Percentiles rank a stretch among this genome's conserved stretches.
These are phyloP conservation scores for Sugiyamaella japonica DNA, from an alignment of 1,139 yeast genomes.

Conservation along the genomic window DNA sequence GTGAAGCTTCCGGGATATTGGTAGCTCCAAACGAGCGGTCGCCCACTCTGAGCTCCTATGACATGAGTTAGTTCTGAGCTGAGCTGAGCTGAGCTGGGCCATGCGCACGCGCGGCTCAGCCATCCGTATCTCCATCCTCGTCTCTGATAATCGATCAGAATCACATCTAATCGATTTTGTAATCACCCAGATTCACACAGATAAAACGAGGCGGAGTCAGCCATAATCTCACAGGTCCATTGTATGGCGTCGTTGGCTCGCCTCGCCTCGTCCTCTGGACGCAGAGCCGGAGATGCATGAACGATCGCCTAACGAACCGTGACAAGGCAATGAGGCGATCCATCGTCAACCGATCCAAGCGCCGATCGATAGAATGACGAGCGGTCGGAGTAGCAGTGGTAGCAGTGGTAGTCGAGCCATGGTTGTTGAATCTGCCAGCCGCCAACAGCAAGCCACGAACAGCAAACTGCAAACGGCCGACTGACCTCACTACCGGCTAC, in stretches of 20 bases:
- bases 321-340: too few species aligned
- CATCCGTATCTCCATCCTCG: background rate
- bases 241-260: too few species aligned
- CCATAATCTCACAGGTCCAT: too few species aligned
- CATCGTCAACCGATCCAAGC: background rate
- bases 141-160: too few species aligned
- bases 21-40: constrained; percentile 22
- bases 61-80: background rate
- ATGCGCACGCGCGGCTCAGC: background rate
- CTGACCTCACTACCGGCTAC: background rate
- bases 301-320: background rate
- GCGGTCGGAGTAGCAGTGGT: background rate
- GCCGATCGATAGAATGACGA: background rate
- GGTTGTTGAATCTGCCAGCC: too few species aligned
- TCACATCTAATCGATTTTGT: too few species aligned
- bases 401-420: too few species aligned
- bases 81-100: constrained; percentile 7
- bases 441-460: too few species aligned
- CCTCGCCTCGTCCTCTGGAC: too few species aligned
- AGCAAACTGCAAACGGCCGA: too few species aligned
- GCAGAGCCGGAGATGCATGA: background rate
- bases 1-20: constrained; percentile 21
- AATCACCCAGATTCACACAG: too few species aligned
- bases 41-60: constrained; percentile 24
- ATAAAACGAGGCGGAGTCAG: too few species aligned